Conservation (phyloP, 1,139 yeast species). For the Blastobotrys ciferrii region DNA sequence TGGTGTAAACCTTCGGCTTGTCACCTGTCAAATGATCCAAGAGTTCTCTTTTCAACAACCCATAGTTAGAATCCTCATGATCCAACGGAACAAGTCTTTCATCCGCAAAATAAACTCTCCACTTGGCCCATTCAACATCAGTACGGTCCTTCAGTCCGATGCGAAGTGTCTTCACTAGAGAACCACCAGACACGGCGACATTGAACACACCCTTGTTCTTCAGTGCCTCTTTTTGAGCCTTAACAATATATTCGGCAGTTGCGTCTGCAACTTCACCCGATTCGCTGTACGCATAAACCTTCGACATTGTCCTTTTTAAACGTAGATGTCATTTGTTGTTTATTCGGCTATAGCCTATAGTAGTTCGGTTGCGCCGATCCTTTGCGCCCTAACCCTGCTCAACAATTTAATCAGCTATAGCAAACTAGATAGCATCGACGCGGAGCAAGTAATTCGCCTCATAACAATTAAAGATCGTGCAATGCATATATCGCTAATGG, state of each 20-base stretch:
- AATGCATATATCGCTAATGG: no score
- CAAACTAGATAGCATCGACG: no score
- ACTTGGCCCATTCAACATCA: conserved; percentile 59
- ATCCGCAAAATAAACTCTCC: conserved; percentile 70
- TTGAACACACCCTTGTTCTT: conserved; percentile 45
- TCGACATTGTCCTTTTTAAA: conserved; percentile 14
- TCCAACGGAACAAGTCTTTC: conserved; percentile 69
- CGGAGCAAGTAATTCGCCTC: no score
- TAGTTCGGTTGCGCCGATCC: no score
- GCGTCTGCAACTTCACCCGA: conserved; percentile 46
- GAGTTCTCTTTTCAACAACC: conserved; percentile 58
- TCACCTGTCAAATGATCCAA: conserved; percentile 39
- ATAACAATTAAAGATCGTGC: no score
- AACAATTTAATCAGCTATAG: no score
- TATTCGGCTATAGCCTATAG: no score
- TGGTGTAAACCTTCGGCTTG: conserved; percentile 50
- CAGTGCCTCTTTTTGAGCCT: conserved; percentile 72
- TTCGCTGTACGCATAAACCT: conserved; percentile 29
- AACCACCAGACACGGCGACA: conserved; percentile 89
- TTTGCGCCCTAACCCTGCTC: neutral
- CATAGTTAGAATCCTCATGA: conserved; percentile 67
- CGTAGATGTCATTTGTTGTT: no score
- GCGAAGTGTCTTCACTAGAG: conserved; percentile 73
- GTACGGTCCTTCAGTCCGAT: conserved; percentile 63
- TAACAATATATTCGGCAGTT: conserved; percentile 82